phyloP scores from a whole-genome alignment of 192 early-diverging fungal species.

The Coemansia sp. region DNA sequence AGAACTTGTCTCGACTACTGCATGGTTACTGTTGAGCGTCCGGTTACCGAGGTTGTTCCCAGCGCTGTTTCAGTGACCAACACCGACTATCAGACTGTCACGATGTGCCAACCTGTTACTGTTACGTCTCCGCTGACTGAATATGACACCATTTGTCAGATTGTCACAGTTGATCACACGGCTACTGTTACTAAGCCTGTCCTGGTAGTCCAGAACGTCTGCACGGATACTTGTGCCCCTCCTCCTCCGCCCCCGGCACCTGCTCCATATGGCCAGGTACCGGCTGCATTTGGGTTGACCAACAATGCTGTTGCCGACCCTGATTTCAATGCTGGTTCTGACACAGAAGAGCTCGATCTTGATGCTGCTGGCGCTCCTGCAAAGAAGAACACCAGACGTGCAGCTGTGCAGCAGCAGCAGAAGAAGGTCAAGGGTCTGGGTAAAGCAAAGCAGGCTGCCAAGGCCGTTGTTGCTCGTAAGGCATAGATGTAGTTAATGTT shows the following conservation, averaged over 20 bases:
- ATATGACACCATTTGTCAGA: constrained; percentile 51
- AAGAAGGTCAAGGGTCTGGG: constrained; percentile 24
- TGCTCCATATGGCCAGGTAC: constrained; percentile 7
- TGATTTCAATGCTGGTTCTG: constrained; percentile 6
- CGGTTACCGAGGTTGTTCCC: constrained; percentile 30
- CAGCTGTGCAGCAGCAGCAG: neutral
- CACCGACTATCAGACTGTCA: constrained; percentile 33
- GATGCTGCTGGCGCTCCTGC: constrained; percentile 1
- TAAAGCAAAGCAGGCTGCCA: constrained; percentile 14
- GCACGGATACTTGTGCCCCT: constrained; percentile 26
- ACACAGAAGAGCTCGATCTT: constrained; percentile 13
- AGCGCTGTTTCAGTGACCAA: constrained; percentile 28
- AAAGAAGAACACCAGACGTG: constrained; percentile 9
- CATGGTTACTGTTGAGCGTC: constrained; percentile 36
- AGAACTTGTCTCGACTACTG: constrained; percentile 42
- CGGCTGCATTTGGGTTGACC: constrained; percentile 2
- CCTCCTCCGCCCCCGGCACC: constrained; percentile 16
- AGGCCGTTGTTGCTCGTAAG: constrained; percentile 11
- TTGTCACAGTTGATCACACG: constrained; percentile 45
- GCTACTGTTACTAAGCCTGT: constrained; percentile 50
- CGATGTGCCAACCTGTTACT: constrained; percentile 52
- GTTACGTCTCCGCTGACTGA: constrained; percentile 38
- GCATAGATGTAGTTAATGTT: neutral
- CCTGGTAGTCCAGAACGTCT: constrained; percentile 50
- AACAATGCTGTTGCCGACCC: neutral